Percentiles rank a stretch among this genome's conserved stretches.
These are phyloP conservation scores for Coniosporium apollinis DNA, from an alignment of 495 filamentous ascomycete species.

Conservation along the genomic window DNA sequence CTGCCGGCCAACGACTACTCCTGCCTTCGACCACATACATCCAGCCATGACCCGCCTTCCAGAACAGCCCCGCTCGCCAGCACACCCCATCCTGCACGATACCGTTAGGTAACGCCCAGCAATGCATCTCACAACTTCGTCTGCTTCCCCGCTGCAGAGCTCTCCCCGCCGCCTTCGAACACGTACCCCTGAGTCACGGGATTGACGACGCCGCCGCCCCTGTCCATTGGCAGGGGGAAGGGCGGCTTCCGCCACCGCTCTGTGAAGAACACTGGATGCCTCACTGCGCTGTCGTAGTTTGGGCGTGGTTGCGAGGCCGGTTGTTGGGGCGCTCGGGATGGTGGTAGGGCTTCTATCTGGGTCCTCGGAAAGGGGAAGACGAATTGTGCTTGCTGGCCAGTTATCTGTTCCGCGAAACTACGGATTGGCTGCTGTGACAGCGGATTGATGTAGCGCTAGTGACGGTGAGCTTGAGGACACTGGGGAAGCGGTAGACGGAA, in stretches of 20 bases:
- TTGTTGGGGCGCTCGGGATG: constrained; percentile 4
- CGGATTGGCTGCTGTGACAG: constrained; percentile 16
- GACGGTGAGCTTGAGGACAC: not conserved
- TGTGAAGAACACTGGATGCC: constrained; percentile 27
- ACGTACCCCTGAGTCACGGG: constrained; percentile 15
- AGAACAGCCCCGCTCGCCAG: too few relatives aligned
- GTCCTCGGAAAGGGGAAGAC: too few relatives aligned
- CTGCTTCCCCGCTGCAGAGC: not conserved
- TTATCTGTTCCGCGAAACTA: constrained; percentile 4
- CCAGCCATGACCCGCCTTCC: too few relatives aligned
- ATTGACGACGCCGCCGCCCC: constrained; percentile 5
- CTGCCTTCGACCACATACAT: too few relatives aligned
- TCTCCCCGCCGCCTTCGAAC: constrained; percentile 6
- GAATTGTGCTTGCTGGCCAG: constrained; percentile 1
- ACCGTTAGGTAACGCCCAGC: too few relatives aligned
- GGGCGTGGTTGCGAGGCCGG: not conserved
- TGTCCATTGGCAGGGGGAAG: constrained; percentile 14
- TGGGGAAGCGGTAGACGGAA: too few relatives aligned
- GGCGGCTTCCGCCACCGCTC: constrained; percentile 19
- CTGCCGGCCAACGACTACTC: too few relatives aligned
- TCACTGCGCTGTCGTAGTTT: constrained; percentile 19
- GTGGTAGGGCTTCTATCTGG: constrained; percentile 25
- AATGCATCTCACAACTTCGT: not conserved
- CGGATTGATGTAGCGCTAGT: constrained; percentile 5
- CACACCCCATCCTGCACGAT: too few relatives aligned